Percentiles rank a stretch among this genome's conserved stretches.
These are phyloP conservation scores for Petunia hybrid DNA, from an alignment of 305 asterid species.

Conservation along the genomic window DNA sequence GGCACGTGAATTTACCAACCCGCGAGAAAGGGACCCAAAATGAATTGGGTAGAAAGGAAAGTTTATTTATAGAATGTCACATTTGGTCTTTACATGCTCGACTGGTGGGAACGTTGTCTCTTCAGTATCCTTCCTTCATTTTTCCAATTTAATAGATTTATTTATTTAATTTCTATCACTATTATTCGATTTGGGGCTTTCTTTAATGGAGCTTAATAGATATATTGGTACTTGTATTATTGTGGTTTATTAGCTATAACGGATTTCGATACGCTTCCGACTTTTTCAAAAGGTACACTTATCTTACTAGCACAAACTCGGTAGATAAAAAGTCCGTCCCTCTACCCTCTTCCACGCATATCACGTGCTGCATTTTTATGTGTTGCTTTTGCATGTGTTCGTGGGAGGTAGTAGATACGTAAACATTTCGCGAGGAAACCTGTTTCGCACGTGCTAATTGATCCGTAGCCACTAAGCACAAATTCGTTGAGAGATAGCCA, in stretches of 20 bases:
- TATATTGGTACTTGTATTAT: slow-evolving; percentile 65
- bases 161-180: slow-evolving; percentile 1
- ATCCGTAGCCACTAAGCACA: too few species aligned
- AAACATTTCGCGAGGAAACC: too few species aligned
- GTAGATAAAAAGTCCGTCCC: too few species aligned
- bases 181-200: slow-evolving; percentile 14
- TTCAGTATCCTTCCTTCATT: slow-evolving; percentile 68
- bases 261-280: slow-evolving; percentile 57
- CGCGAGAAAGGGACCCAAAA: neutral
- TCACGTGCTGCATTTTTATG: too few species aligned
- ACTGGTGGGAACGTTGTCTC: slow-evolving; percentile 91
- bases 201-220: slow-evolving; percentile 55
- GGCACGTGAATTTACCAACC: too few species aligned
- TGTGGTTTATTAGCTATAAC: slow-evolving; percentile 76
- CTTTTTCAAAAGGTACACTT: slow-evolving; percentile 55
- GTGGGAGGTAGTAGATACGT: too few species aligned
- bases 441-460: too few species aligned
- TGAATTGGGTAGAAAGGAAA: slow-evolving; percentile 84
- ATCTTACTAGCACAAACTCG: neutral
- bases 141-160: neutral
- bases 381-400: too few species aligned
- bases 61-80: slow-evolving; percentile 82
- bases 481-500: too few species aligned
- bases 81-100: slow-evolving; percentile 87
- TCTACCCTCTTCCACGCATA: too few species aligned